phyloP scores from a whole-genome alignment of 139 green algal genomes.

The Tetratostichococcus sp. region DNA sequence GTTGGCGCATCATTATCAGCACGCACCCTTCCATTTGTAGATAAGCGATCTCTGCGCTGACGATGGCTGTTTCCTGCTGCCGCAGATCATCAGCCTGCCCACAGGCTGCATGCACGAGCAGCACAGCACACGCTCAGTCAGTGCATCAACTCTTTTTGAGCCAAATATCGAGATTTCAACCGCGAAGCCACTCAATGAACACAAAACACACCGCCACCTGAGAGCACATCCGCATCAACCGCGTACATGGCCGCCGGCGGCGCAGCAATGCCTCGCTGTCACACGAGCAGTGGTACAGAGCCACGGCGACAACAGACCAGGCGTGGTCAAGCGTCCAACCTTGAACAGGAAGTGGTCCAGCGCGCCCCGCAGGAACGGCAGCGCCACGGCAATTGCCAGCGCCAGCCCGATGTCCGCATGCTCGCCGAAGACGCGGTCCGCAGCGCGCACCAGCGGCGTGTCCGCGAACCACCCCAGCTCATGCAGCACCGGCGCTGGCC shows the following conservation, averaged over 20 bases:
- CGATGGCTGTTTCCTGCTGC: background rate
- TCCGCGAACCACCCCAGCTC: background rate
- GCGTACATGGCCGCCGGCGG: no score
- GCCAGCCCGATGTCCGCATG: background rate
- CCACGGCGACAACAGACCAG: no score
- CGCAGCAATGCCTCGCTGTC: no score
- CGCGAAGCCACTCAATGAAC: no score
- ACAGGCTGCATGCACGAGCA: constrained; percentile 7
- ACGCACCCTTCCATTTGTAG: constrained; percentile 8
- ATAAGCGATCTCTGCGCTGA: background rate
- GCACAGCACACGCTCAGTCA: background rate
- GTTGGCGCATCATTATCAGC: no score
- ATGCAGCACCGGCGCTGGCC: background rate
- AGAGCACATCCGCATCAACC: no score
- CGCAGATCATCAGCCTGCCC: background rate
- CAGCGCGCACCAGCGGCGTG: background rate
- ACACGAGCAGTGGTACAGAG: no score
- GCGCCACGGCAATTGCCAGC: background rate
- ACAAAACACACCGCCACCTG: no score
- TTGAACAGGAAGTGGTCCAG: background rate
- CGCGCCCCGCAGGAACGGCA: background rate
- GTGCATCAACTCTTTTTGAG: no score
- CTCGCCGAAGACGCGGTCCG: background rate
- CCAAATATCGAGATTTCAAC: no score
- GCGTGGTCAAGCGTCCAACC: no score